Conservation (phyloP, 441 rosid species). For the Bocquillonia castaneifolia region DNA sequence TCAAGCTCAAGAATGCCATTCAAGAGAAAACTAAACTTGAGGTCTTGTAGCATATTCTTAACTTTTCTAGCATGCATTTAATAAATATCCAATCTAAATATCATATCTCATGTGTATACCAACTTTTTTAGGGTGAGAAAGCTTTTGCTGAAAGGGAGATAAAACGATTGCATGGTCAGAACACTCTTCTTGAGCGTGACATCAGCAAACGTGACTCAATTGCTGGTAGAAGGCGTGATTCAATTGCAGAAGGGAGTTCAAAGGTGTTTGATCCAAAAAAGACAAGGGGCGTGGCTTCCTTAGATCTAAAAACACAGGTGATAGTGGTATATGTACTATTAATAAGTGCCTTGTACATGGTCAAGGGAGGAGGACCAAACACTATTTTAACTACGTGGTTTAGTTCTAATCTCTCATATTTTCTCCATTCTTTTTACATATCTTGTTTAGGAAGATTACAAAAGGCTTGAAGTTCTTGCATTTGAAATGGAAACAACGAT, state of each 20-base stretch:
- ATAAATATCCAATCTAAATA: constrained; percentile 7
- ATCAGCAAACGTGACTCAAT: constrained; percentile 71
- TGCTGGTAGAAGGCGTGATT: constrained; percentile 73
- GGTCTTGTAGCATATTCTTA: constrained; percentile 36
- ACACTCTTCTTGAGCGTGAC: constrained; percentile 77
- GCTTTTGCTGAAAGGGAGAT: constrained; percentile 77
- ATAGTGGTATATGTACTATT: not conserved
- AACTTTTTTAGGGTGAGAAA: constrained; percentile 73
- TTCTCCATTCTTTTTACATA: constrained; percentile 10
- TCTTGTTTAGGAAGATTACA: constrained; percentile 65
- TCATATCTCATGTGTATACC: constrained; percentile 6
- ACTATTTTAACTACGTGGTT: constrained; percentile 2
- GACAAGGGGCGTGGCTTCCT: constrained; percentile 30
- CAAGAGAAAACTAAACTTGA: constrained; percentile 97
- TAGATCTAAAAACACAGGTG: constrained; percentile 72
- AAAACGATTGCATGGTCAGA: constrained; percentile 68
- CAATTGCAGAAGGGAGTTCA: constrained; percentile 49
- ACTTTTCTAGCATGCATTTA: constrained; percentile 10
- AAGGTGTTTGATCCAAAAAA: constrained; percentile 41
- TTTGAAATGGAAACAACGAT: constrained; percentile 90
- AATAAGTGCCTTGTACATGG: not conserved
- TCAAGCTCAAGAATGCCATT: constrained; percentile 69
- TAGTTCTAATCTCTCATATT: constrained; percentile 7
- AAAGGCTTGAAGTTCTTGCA: constrained; percentile 70
- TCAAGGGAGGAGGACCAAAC: not conserved